phyloP scores from a whole-genome alignment of 2,329 filamentous ascomycete species.

The Pestalotiopsis sp. region DNA sequence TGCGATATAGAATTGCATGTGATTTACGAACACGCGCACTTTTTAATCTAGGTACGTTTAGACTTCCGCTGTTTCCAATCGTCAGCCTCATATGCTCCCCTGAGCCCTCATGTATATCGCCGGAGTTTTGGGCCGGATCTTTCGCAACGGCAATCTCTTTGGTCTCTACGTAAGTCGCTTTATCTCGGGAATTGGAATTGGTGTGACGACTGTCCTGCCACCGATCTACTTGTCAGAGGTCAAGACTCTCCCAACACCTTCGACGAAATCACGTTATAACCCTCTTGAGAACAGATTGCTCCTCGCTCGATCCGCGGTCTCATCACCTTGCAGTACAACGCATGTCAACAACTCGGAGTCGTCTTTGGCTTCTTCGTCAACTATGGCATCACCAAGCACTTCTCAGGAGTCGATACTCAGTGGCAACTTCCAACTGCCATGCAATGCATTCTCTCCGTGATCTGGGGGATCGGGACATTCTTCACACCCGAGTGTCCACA shows the following conservation, averaged over 20 bases:
- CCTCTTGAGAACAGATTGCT: constrained; percentile 20
- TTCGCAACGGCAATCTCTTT: constrained; percentile 27
- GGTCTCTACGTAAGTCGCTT: constrained; percentile 28
- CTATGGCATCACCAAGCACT: constrained; percentile 35
- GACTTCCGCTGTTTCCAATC: too few relatives aligned
- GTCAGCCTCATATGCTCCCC: too few relatives aligned
- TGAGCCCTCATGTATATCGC: constrained; percentile 34
- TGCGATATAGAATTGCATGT: too few relatives aligned
- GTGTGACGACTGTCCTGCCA: constrained; percentile 28
- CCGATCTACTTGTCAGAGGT: constrained; percentile 31
- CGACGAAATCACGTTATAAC: background rate
- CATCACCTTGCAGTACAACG: constrained; percentile 34
- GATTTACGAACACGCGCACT: too few relatives aligned
- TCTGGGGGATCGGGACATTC: constrained; percentile 29
- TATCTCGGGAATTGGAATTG: constrained; percentile 28
- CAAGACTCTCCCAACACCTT: background rate
- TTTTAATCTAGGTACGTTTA: too few relatives aligned
- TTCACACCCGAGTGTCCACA: constrained; percentile 26
- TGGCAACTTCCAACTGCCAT: constrained; percentile 30
- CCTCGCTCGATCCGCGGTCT: constrained; percentile 32
- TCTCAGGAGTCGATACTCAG: constrained; percentile 24
- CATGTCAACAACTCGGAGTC: constrained; percentile 35
- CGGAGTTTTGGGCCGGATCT: constrained; percentile 35
- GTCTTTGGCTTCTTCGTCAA: constrained; percentile 38
- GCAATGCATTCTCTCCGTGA: constrained; percentile 25